These are phyloP conservation scores for Hypoxylon crocopeplum DNA, from an alignment of 495 filamentous ascomycete species.

Conservation along the genomic window DNA sequence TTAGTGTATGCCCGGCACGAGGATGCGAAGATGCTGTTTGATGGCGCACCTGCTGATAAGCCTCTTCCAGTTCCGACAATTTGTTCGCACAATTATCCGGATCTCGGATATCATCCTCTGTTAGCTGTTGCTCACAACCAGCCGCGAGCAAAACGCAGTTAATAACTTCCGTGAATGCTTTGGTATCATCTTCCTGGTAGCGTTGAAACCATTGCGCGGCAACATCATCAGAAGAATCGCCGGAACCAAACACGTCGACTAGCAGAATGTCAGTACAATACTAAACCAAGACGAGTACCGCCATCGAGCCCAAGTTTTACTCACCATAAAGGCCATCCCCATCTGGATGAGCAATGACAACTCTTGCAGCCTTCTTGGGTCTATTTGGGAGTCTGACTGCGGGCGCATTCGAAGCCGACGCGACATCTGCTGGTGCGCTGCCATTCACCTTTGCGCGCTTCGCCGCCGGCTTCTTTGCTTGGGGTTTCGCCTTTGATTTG, in stretches of 20 bases:
- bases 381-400: slow-evolving; percentile 63
- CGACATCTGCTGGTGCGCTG: slow-evolving; percentile 53
- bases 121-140: slow-evolving; percentile 77
- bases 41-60: slow-evolving; percentile 69
- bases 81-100: slow-evolving; percentile 75
- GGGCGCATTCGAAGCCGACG: slow-evolving; percentile 36
- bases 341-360: slow-evolving; percentile 56
- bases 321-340: slow-evolving; percentile 80
- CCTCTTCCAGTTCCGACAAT: slow-evolving; percentile 79
- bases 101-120: slow-evolving; percentile 80
- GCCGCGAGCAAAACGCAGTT: slow-evolving; percentile 87
- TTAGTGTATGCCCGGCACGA: slow-evolving; percentile 33
- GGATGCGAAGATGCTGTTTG: neutral
- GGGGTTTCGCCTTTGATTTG: slow-evolving; percentile 42
- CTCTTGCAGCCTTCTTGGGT: slow-evolving; percentile 64
- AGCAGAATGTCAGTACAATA: slow-evolving; percentile 35
- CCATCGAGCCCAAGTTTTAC: no score
- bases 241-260: slow-evolving; percentile 85
- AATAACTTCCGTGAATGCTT: slow-evolving; percentile 80
- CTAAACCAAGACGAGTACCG: no score
- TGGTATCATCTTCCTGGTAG: slow-evolving; percentile 71
- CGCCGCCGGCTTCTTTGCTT: slow-evolving; percentile 62
- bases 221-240: slow-evolving; percentile 72
- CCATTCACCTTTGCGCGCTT: slow-evolving; percentile 82
- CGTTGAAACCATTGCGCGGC: slow-evolving; percentile 78